Evolutionary conservation across 2,329 filamentous ascomycete genomes (phyloP), one percentile per base, ranked within the genome.

Genomic region (Fusarium liriodendri): DNA sequence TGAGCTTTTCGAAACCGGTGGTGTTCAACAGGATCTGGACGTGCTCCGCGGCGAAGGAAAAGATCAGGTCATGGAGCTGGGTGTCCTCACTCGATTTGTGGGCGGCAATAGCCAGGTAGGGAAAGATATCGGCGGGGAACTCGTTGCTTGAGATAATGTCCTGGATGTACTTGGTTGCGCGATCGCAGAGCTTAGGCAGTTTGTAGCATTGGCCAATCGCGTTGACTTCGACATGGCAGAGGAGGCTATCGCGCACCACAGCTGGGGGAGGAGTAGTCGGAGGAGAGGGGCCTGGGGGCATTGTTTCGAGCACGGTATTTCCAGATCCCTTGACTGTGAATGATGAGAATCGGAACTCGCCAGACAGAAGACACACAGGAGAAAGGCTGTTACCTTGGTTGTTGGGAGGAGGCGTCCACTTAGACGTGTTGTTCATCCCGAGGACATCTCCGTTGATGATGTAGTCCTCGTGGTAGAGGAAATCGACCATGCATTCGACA

Each of bases 391-490:
- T 52, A 52, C 47, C 47, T 52, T 52, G 16, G 8, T 6, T 57
- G 29, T 22, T 57, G 20, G 55, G 14, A 27, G 33, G 33, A 13
- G 18, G 33, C 16, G 22, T 16, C 55, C 33, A 38, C 2, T 27
- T 10, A 5, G 37, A 13, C 5, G 27, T 57, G 11, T 27, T 18
- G 6, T 22, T n/a, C 18, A 20, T 32, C 16, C 32, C 33, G 4
- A 38, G 47, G 27, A 16, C 14, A 11, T 62, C 20, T 25, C 42
- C 32, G 7, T 22, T 59, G 37, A 29, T 38, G n/a, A 58, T 58
- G 38, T 78, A 78, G 11, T 76, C 67, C n/a, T 67, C 71, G 5
- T 52, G 69, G 32, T 78, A 78, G 11, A 77, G 37, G 22, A 73
- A 78, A 9, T 77, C 57, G 5, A 78, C 55, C 67, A 77, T 70